Evolutionary conservation across 2,329 filamentous ascomycete species (phyloP), one percentile per base, ranked within the genome.

Genomic region (Dactylonectria estremocensis): DNA sequence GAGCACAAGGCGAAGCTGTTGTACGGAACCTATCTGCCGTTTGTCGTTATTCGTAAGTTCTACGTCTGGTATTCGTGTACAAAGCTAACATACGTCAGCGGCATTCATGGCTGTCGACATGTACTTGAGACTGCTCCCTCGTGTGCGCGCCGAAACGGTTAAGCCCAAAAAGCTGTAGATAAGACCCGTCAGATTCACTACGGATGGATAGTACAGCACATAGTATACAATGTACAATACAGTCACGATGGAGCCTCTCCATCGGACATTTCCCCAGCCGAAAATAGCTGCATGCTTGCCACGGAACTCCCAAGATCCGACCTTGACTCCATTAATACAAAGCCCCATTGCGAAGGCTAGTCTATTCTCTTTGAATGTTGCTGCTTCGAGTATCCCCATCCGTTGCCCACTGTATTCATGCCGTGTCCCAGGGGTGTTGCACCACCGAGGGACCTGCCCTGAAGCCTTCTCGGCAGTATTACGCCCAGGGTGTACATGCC

Each of bases 401-500:
- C 88, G 61, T 90, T 90, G 9, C 88, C 88, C 3, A 87, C 78
- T 2, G 78, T 77, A 59, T 83, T 84, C 28, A 88, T n/a, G 0
- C 87, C 88, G 61, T 89, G 87, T 1, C 87, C 88, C 68, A 90
- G 72, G 0, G 88, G 88, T 28, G 88, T 90, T 3, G 88, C 88
- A 18, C 87, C 88, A 16, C 88, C 88, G 49, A 90, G 78, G 1
- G 83, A 78, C 49, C 87, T 76, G 1, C 85, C 85, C 71, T 81
- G 84, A 24, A 90, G 76, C 64, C 88, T 78, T 69, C 82, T 82
- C 1, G 90, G 89, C 74, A 91, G 76, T 18, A 91, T 83, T 1
- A 89, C 82, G 5, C 89, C 89, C 68, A 90, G 84, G 66, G 90
- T 90, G 78, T 90, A 91, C 63, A 88, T 87, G 37, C 83, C 87